A percentile compares a stretch with the other conserved stretches of the same genome.
Conservation (phyloP, 495 filamentous ascomycete genomes). For the Talaromyces thailandensis region DNA sequence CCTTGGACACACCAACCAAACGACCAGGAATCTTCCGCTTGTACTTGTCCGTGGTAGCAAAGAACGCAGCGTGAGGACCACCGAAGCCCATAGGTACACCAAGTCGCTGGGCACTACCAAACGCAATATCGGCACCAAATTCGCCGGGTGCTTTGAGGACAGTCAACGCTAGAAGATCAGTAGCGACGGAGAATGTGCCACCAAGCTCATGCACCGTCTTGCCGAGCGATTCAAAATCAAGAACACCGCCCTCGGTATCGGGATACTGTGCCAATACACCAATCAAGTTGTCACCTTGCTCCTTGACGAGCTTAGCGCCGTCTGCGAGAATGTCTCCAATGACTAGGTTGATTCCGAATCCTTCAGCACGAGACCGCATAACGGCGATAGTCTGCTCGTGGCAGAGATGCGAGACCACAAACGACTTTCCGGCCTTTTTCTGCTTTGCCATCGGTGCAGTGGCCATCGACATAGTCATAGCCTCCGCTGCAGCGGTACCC, state of each 20-base stretch:
- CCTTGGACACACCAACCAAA: constrained; percentile 87
- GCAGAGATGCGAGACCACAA: constrained; percentile 71
- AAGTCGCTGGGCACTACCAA: constrained; percentile 90
- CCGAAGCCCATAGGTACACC: constrained; percentile 93
- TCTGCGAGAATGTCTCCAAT: constrained; percentile 61
- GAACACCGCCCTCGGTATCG: constrained; percentile 75
- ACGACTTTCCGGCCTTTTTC: constrained; percentile 69
- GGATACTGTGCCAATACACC: constrained; percentile 95
- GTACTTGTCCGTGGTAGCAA: constrained; percentile 84
- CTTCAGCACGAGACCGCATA: constrained; percentile 79
- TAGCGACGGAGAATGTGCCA: constrained; percentile 80
- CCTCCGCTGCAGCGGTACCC: constrained; percentile 89
- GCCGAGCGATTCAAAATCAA: constrained; percentile 64
- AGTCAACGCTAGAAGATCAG: constrained; percentile 86
- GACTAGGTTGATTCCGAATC: constrained; percentile 78
- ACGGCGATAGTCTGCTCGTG: constrained; percentile 90
- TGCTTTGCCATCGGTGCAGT: constrained; percentile 61
- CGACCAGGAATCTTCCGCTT: constrained; percentile 96
- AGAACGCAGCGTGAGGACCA: constrained; percentile 95
- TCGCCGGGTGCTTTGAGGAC: constrained; percentile 87
- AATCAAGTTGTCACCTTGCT: constrained; percentile 73
- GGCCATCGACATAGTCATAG: constrained; percentile 91
- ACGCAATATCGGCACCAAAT: constrained; percentile 94
- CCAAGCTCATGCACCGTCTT: constrained; percentile 72
- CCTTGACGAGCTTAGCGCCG: constrained; percentile 53